Percentiles rank a stretch among this genome's conserved stretches.
These are phyloP conservation scores for Pleurostoma richardsiae DNA, from an alignment of 2,329 filamentous ascomycete genomes.

Conservation along the genomic window DNA sequence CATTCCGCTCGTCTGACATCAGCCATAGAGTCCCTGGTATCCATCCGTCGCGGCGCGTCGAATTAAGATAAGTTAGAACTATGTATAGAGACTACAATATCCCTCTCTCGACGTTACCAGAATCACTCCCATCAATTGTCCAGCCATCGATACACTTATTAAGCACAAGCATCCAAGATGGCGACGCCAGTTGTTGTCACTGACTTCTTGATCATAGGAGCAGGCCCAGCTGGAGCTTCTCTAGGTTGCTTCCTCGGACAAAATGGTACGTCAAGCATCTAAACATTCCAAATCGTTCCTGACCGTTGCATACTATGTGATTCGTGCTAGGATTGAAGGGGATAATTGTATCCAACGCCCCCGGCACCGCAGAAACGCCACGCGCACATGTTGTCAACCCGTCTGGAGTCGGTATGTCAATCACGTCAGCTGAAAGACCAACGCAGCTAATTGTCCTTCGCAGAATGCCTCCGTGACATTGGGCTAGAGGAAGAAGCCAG, in stretches of 20 bases:
- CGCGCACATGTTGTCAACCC: constrained; percentile 8
- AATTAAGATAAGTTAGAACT: no score
- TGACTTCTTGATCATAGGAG: constrained; percentile 8
- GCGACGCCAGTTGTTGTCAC: not conserved
- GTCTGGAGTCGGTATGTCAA: constrained; percentile 1
- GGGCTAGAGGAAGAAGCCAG: constrained; percentile 24
- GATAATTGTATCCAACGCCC: constrained; percentile 1
- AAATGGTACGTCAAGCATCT: constrained; percentile 1
- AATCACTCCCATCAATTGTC: no score
- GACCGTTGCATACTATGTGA: not conserved
- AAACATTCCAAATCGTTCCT: not conserved
- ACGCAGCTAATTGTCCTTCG: not conserved
- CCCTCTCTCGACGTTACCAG: no score
- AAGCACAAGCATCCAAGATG: no score
- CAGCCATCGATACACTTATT: no score
- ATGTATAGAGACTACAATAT: no score
- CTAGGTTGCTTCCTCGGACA: constrained; percentile 7
- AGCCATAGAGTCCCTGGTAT: no score
- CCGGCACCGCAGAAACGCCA: constrained; percentile 7
- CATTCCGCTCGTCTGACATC: no score
- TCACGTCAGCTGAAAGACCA: not conserved
- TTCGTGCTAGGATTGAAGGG: constrained; percentile 3
- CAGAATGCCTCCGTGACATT: constrained; percentile 33
- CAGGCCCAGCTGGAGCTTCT: constrained; percentile 5
- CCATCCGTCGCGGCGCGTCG: no score